Evolutionary conservation across 805 yeast species (phyloP).

Genomic region (Metschnikowia amazonensis): DNA sequence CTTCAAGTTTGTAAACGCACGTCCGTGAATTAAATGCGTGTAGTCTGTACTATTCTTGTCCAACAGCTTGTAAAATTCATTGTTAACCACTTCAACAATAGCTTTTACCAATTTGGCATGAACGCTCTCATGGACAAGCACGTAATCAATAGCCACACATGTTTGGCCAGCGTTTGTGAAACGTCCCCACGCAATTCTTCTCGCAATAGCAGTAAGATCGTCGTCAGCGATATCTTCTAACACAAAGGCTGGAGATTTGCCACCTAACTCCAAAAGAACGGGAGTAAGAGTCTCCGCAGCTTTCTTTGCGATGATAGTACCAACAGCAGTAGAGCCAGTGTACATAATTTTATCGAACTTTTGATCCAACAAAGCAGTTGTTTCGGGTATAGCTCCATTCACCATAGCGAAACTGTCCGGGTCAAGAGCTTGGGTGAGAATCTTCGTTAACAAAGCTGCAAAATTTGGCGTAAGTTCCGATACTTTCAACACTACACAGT

Average conservation of each 20-base stretch:
- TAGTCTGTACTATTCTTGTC: slow-evolving; percentile 26
- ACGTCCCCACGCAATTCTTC: slow-evolving; percentile 74
- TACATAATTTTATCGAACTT: slow-evolving; percentile 79
- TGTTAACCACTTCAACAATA: slow-evolving; percentile 36
- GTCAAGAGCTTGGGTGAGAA: slow-evolving; percentile 53
- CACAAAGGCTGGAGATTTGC: slow-evolving; percentile 82
- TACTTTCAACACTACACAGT: slow-evolving; percentile 72
- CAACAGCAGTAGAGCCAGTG: slow-evolving; percentile 80
- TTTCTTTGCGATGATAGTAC: slow-evolving; percentile 67
- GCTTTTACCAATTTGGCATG: slow-evolving; percentile 49
- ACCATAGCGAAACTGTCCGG: slow-evolving; percentile 58
- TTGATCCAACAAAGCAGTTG: slow-evolving; percentile 46
- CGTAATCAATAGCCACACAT: slow-evolving; percentile 85
- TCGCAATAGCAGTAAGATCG: slow-evolving; percentile 45
- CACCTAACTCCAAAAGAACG: slow-evolving; percentile 79
- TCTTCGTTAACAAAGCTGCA: slow-evolving; percentile 50
- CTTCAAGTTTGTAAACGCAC: slow-evolving; percentile 47
- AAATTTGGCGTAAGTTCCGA: slow-evolving; percentile 68
- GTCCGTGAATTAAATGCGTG: slow-evolving; percentile 59
- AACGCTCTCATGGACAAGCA: slow-evolving; percentile 58
- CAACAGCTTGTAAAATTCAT: slow-evolving; percentile 44
- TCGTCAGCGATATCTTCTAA: slow-evolving; percentile 45
- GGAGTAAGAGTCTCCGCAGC: slow-evolving; percentile 90
- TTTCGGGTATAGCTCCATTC: slow-evolving; percentile 66
- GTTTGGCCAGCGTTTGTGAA: slow-evolving; percentile 84